Conservation (phyloP, 805 yeast genomes). For the Saccharomycopsis microspora region DNA sequence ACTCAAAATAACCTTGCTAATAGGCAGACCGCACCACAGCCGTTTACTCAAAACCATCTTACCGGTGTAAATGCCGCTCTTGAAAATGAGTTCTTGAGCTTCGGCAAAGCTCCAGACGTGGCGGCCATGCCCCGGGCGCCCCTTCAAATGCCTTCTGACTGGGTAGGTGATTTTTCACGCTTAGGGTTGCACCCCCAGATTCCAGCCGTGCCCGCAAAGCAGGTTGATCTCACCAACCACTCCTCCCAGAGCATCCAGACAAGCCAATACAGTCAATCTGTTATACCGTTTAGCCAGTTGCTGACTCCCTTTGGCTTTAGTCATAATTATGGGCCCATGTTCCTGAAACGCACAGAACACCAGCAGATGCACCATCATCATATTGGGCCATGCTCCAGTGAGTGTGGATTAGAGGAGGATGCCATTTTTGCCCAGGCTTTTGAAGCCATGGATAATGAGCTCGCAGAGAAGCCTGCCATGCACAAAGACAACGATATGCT, state of each 20-base stretch:
- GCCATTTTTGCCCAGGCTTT: slow-evolving; percentile 22
- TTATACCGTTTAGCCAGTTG: not conserved
- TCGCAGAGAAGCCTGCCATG: not conserved
- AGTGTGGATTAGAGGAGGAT: not conserved
- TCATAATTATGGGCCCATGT: slow-evolving; percentile 3
- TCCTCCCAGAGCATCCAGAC: not conserved
- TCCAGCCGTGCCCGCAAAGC: not conserved
- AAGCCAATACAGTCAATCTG: not conserved
- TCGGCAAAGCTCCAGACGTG: not conserved
- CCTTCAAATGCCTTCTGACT: not conserved
- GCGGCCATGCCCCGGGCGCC: not conserved
- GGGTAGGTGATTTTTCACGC: not conserved
- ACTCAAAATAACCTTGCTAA: not conserved
- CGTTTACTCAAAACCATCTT: not conserved
- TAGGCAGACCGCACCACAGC: not conserved
- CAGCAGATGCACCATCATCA: slow-evolving; percentile 10
- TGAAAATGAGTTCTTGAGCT: slow-evolving; percentile 6
- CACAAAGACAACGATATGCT: slow-evolving; percentile 21
- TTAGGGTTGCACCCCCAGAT: not conserved
- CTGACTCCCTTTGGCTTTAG: not conserved
- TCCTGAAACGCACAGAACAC: slow-evolving; percentile 8
- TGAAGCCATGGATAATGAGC: slow-evolving; percentile 20
- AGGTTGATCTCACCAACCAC: not conserved
- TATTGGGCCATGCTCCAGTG: no score
- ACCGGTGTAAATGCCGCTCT: slow-evolving; percentile 4